Conservation (phyloP, 1,139 yeast species). For the Suhomyces bolitotheri region DNA sequence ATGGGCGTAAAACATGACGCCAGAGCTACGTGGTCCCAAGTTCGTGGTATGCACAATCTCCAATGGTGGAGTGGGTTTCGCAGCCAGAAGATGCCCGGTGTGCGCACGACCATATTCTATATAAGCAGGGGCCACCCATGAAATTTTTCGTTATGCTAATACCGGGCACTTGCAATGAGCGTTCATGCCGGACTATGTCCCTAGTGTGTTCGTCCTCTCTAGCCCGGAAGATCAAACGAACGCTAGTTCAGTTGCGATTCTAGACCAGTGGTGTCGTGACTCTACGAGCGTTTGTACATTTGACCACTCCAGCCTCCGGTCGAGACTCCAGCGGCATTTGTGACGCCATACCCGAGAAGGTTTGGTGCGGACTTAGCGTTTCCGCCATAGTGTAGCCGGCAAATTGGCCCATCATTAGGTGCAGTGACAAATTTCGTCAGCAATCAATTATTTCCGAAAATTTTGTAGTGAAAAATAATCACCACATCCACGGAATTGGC, state of each 20-base stretch:
- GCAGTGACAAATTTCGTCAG: too few relatives aligned
- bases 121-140: neutral
- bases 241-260: conserved; percentile 32
- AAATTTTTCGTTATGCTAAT: conserved; percentile 12
- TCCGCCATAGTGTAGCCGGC: too few relatives aligned
- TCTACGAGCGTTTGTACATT: conserved; percentile 34
- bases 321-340: too few relatives aligned
- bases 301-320: conserved; percentile 1
- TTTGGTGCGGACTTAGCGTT: too few relatives aligned
- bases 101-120: conserved; percentile 9
- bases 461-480: too few relatives aligned
- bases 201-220: conserved; percentile 42
- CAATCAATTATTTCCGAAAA: too few relatives aligned
- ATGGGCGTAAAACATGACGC: too few relatives aligned
- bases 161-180: conserved; percentile 35
- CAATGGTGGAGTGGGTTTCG: neutral
- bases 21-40: too few relatives aligned
- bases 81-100: conserved; percentile 4
- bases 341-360: too few relatives aligned
- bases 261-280: conserved; percentile 25
- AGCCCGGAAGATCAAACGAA: conserved; percentile 34
- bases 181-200: conserved; percentile 31
- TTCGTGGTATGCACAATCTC: too few relatives aligned
- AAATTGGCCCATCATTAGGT: too few relatives aligned
- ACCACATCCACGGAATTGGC: too few relatives aligned